Conservation (phyloP, 2,329 filamentous ascomycete genomes). For the Calonectria multiphialidica region DNA sequence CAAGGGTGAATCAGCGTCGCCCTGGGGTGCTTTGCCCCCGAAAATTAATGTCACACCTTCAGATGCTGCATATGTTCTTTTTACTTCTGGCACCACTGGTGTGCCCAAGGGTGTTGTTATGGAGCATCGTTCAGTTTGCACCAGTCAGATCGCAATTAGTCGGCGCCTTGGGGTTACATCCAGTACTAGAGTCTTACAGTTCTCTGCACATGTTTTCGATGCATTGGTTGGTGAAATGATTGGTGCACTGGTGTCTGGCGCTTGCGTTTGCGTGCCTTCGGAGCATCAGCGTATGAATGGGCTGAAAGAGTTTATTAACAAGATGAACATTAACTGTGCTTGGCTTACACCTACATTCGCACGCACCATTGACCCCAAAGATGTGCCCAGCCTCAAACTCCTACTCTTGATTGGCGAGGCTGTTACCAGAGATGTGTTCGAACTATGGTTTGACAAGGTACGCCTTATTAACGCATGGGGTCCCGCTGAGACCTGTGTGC, state of each 20-base stretch:
- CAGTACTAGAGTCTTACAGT: slow-evolving; percentile 32
- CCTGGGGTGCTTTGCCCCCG: neutral
- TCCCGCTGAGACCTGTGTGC: slow-evolving; percentile 21
- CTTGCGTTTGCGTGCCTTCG: slow-evolving; percentile 53
- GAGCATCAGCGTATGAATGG: slow-evolving; percentile 36
- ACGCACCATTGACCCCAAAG: neutral
- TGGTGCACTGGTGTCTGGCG: slow-evolving; percentile 51
- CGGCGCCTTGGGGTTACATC: neutral
- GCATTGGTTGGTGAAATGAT: slow-evolving; percentile 53
- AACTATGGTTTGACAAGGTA: slow-evolving; percentile 10
- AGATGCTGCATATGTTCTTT: slow-evolving; percentile 54
- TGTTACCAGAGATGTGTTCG: slow-evolving; percentile 18
- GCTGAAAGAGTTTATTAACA: neutral
- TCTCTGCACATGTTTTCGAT: slow-evolving; percentile 52
- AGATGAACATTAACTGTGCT: neutral
- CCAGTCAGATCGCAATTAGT: neutral
- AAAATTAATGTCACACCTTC: neutral
- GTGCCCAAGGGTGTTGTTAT: slow-evolving; percentile 64
- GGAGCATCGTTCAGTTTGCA: neutral
- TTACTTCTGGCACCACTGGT: slow-evolving; percentile 68
- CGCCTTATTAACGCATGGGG: slow-evolving; percentile 27
- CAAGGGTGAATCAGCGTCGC: too few relatives aligned
- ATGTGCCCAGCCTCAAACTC: neutral
- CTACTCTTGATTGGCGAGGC: slow-evolving; percentile 24
- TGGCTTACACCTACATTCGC: slow-evolving; percentile 13